Evolutionary conservation across 1,139 yeast species (phyloP).

Genomic region (Torulaspora pretoriensis): DNA sequence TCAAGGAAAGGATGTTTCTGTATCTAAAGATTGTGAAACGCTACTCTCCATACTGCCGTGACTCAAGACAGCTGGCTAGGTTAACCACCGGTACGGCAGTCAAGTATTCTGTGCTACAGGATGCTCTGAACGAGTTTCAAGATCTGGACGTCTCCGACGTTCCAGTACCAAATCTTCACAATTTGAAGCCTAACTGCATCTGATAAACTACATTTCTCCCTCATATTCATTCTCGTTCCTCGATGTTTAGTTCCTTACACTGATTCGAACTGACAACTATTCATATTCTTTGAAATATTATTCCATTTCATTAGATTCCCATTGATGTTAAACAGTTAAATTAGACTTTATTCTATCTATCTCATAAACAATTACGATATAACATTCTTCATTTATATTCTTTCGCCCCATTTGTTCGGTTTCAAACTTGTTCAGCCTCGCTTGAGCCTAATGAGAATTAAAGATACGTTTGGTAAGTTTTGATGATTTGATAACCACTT

Average conservation of each 20-base stretch:
- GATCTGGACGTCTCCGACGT: slow-evolving; percentile 38
- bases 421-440: background rate
- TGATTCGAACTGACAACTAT: slow-evolving; percentile 3
- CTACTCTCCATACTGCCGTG: slow-evolving; percentile 48
- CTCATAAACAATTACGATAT: slow-evolving; percentile 3
- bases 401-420: background rate
- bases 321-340: slow-evolving; percentile 1
- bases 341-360: background rate
- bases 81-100: slow-evolving; percentile 42
- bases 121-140: slow-evolving; percentile 39
- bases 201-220: slow-evolving; percentile 2
- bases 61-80: slow-evolving; percentile 42
- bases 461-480: too few species aligned
- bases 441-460: too few species aligned
- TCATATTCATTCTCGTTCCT: slow-evolving; percentile 1
- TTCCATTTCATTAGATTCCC: slow-evolving; percentile 9
- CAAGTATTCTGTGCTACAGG: slow-evolving; percentile 40
- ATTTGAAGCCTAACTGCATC: slow-evolving; percentile 27
- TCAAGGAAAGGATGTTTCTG: slow-evolving; percentile 47
- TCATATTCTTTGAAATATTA: slow-evolving; percentile 9
- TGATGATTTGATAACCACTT: too few species aligned
- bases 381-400: background rate
- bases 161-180: slow-evolving; percentile 39
- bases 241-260: background rate
- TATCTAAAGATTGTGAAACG: slow-evolving; percentile 57